A percentile compares a stretch with the other conserved stretches of the same genome.
These are phyloP conservation scores for Yamadazyma philogaea DNA, from an alignment of 805 yeast genomes.

Conservation along the genomic window DNA sequence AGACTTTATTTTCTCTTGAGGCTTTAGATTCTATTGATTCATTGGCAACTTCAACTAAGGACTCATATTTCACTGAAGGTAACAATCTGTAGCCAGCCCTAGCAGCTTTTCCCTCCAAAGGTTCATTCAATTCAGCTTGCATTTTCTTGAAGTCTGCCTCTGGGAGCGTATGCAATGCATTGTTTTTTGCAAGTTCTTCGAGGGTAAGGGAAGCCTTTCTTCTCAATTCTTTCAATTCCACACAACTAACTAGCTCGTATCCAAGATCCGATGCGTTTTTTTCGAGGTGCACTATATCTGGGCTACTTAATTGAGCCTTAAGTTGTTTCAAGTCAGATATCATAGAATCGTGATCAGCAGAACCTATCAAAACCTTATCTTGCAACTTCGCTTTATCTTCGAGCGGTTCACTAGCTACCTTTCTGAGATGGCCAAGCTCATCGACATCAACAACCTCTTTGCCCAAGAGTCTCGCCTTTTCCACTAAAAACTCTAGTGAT, in stretches of 20 bases:
- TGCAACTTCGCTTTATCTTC: conserved; percentile 3
- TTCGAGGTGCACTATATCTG: conserved; percentile 1
- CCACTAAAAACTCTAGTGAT: conserved; percentile 23
- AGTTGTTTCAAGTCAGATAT: conserved; percentile 12
- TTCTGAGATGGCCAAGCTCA: conserved; percentile 12
- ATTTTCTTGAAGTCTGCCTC: conserved; percentile 1
- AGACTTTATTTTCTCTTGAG: conserved; percentile 12
- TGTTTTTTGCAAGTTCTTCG: conserved; percentile 6
- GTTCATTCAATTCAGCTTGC: background rate
- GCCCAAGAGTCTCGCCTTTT: conserved; percentile 14
- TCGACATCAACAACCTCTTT: conserved; percentile 16
- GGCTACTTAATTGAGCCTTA: conserved; percentile 1
- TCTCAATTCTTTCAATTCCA: conserved; percentile 14
- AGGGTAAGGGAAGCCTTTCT: conserved; percentile 14
- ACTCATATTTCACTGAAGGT: conserved; percentile 8
- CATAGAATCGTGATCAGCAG: conserved; percentile 9
- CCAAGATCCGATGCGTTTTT: conserved; percentile 5
- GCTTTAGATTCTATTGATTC: conserved; percentile 19
- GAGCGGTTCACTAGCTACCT: conserved; percentile 15
- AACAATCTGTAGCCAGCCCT: conserved; percentile 5
- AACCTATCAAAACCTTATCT: conserved; percentile 2
- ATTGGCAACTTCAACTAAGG: conserved; percentile 3
- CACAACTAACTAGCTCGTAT: conserved; percentile 15
- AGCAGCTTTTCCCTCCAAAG: conserved; percentile 10
- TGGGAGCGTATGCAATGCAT: conserved; percentile 4